Evolutionary conservation across 1,284 basidiomycete species (phyloP), one percentile per base, ranked within the genome.

Genomic region (Ustilago nuda): DNA sequence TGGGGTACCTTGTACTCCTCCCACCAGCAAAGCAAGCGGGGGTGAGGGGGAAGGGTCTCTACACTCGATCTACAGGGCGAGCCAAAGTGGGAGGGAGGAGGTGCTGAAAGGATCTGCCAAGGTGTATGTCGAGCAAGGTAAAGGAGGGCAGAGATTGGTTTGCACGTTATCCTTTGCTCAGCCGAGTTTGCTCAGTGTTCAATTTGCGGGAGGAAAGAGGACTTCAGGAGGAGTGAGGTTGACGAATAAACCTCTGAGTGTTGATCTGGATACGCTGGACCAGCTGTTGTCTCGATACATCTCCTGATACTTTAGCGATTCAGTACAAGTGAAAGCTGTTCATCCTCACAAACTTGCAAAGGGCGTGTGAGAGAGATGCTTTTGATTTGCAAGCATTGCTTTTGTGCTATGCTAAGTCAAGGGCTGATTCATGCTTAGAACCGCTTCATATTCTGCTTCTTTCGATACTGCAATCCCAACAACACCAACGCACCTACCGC

Each of bases 401-500:
- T 48, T 11, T 11, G 39, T 11, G 17, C 23, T 27, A 27, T 27
- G 23, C 23, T 27, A 41, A 0, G 43, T 19, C n/a, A 45, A 19
- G 36, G 36, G 39, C 6, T 15, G 13, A 17, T 11, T 17, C 8
- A 19, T 17, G 30, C 13, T 61, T 33, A 76, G 56, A 76, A 76
- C 3, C 73, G 61, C 56, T 76, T 79, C 73, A 79, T 68, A 32
- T 78, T 73, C 43, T 72, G 65, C 33, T 67, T 54, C 57, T 63
- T 72, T 30, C 73, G 68, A 54, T 76, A 82, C 66, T 76, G 70
- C 53, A 74, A 59, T 12, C 71, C 78, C 32, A 80, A 56, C 67
- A 76, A 65, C 23, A 68, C 71, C 13, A 68, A 27, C 5, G 71
- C 81, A n/a, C 59, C 76, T 0, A 82, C n/a, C 2, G 69, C 64